Percentiles rank a stretch among this genome's conserved stretches.
Evolutionary conservation across 1,284 basidiomycete genomes (phyloP).

Genomic region (Trichosporon sp.): DNA sequence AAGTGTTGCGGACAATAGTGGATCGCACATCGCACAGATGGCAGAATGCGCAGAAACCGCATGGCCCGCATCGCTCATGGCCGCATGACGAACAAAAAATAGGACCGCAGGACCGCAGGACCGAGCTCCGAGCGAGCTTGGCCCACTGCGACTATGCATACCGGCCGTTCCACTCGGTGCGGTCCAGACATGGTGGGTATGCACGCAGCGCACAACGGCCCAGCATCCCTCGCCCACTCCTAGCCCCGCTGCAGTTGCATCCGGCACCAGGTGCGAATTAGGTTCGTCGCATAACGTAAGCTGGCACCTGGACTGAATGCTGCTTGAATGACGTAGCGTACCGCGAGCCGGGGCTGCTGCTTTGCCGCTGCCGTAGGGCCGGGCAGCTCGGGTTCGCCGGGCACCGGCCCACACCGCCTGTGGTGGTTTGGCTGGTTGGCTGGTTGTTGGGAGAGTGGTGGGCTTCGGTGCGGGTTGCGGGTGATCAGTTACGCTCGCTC

Average conservation of each 20-base stretch:
- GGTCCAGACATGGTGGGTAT: not conserved
- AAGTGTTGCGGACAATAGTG: no score
- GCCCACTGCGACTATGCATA: not conserved
- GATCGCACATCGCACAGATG: no score
- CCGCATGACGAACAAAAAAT: no score
- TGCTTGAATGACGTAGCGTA: not conserved
- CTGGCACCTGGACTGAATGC: not conserved
- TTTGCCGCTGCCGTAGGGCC: no score
- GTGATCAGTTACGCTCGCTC: no score
- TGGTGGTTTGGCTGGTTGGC: no score
- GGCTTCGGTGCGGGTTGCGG: no score
- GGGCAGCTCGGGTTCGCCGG: no score
- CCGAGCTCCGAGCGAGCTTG: not conserved
- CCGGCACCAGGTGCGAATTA: slow-evolving; percentile 13
- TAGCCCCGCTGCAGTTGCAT: not conserved
- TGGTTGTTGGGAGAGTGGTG: no score
- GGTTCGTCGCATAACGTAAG: slow-evolving; percentile 12
- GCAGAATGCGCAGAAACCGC: no score
- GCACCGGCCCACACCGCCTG: no score
- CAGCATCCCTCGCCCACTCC: not conserved
- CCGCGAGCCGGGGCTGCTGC: not conserved
- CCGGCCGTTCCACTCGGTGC: not conserved
- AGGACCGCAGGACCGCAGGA: not conserved
- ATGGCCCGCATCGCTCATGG: no score
- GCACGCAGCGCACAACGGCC: not conserved